phyloP scores from a whole-genome alignment of 768 basidiomycete species.

The Agaricus blazei region DNA sequence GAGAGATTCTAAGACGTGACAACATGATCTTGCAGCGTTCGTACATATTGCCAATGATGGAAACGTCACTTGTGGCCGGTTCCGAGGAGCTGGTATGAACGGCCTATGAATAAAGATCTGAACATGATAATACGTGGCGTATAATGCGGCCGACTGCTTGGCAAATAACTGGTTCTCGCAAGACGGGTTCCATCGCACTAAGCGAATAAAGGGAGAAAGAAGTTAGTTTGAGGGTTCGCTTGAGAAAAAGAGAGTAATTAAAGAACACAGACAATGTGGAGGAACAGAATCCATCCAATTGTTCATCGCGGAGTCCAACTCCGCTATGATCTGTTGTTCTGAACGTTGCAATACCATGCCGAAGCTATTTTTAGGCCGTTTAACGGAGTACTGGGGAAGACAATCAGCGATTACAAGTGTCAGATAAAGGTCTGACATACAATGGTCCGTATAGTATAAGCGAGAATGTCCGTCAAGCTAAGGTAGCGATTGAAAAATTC shows the following conservation, averaged over 20 bases:
- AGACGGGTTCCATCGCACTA: conserved; percentile 44
- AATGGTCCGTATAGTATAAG: conserved; percentile 54
- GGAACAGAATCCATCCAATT: conserved; percentile 76
- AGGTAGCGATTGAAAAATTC: conserved; percentile 53
- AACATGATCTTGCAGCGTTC: conserved; percentile 76
- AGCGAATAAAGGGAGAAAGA: background rate
- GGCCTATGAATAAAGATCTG: conserved; percentile 78
- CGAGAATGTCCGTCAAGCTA: conserved; percentile 56
- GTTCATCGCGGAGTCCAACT: conserved; percentile 72
- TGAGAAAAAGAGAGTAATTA: background rate
- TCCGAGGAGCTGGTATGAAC: conserved; percentile 65
- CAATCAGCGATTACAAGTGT: background rate
- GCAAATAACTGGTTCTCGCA: conserved; percentile 34
- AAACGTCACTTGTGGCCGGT: conserved; percentile 33
- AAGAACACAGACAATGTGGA: conserved; percentile 33
- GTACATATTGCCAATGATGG: conserved; percentile 78
- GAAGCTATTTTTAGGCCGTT: conserved; percentile 47
- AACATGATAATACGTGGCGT: conserved; percentile 39
- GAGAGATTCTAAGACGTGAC: conserved; percentile 59
- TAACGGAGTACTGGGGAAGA: conserved; percentile 59
- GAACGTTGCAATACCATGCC: conserved; percentile 44
- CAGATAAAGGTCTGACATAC: conserved; percentile 27
- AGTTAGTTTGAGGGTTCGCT: background rate
- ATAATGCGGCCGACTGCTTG: conserved; percentile 53
- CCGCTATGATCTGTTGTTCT: conserved; percentile 61